Base-by-base conservation (phyloP, 2,329 filamentous ascomycete species). In the Clonostachys byssicola region DNA sequence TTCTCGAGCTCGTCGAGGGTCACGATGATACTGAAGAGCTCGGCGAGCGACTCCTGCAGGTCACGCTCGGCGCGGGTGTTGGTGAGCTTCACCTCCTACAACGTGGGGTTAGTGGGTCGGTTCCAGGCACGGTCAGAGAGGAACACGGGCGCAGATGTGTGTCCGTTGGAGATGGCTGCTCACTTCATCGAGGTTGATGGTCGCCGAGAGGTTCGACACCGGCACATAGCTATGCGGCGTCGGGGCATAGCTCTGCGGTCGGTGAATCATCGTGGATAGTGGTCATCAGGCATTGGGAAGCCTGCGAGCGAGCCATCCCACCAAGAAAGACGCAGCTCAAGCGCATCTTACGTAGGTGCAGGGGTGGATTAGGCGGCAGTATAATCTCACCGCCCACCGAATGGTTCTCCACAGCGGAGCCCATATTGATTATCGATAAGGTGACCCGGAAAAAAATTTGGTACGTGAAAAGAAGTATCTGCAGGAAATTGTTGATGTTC, bases 11-110 rank as follows among this genome's bases (percentile, higher is more conserved):
- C 91, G 63, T 99, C 94, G 4, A 99, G 76, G 0, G 94, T 97
- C 51, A 96, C 81, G 36, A 99, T 92, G 55, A 99, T 97, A 70
- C 92, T 96, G 70, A 97, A 99, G 20, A 99, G 85, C 68, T 99
- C 94, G 47, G 92, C 94, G 13, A 99, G 82, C 2, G 94, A 97
- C 62, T 97, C 94, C 65, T 96, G 90, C 2, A 97, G 77, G 63
- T 99, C 92, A 51, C 92, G 86, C 70, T 97, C 92, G 39, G 89
- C 86, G 56, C 88, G 85, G 18, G 86, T 95, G 38, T 89, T 86
- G 44, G 90, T 84, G 50, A 99, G 80, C 68, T 96, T 96, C 57
- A 96, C 91, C 77, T 97, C 94, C 88, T 96, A 20, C 17, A 4
- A 17, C 46, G 45, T 36, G 14, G 41, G 52, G 52, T 55, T 48